A percentile compares a stretch with the other conserved stretches of the same genome.
phyloP scores from a whole-genome alignment of 1,284 basidiomycete species.

The Vanrija pseudolonga region DNA sequence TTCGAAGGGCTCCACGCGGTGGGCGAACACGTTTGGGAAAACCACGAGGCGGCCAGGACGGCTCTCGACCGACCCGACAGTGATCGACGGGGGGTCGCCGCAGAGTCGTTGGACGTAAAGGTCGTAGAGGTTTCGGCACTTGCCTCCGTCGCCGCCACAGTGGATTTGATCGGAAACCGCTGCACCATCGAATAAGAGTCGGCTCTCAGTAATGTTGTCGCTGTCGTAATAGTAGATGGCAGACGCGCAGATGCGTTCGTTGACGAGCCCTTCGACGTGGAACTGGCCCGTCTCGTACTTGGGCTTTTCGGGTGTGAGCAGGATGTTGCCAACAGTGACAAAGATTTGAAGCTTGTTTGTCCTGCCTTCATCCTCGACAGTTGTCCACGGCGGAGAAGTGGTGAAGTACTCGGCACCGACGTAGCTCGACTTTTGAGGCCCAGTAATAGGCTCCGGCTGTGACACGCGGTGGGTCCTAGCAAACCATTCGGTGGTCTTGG shows the following conservation, averaged over 20 bases:
- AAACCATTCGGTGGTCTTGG: no score
- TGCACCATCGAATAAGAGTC: neutral
- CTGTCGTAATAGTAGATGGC: conserved; percentile 7
- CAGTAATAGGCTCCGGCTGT: no score
- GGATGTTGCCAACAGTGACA: conserved; percentile 6
- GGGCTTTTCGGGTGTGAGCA: conserved; percentile 7
- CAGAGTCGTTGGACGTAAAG: no score
- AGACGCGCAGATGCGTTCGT: conserved; percentile 2
- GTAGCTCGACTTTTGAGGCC: no score
- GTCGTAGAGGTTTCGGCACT: no score
- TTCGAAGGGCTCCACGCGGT: neutral
- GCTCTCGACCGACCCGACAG: no score
- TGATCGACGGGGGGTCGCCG: no score
- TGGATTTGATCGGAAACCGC: neutral
- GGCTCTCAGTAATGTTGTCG: neutral
- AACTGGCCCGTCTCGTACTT: neutral
- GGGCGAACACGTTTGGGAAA: conserved; percentile 1
- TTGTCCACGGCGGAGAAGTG: no score
- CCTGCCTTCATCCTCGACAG: no score
- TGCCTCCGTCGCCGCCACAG: neutral
- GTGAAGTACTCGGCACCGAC: no score
- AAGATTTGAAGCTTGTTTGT: neutral
- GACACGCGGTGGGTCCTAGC: no score
- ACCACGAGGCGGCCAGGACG: neutral
- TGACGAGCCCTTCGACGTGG: conserved; percentile 4